A percentile compares a stretch with the other conserved stretches of the same genome.
Conservation (phyloP, 208 protist species). For the Crithidia mellificae region DNA sequence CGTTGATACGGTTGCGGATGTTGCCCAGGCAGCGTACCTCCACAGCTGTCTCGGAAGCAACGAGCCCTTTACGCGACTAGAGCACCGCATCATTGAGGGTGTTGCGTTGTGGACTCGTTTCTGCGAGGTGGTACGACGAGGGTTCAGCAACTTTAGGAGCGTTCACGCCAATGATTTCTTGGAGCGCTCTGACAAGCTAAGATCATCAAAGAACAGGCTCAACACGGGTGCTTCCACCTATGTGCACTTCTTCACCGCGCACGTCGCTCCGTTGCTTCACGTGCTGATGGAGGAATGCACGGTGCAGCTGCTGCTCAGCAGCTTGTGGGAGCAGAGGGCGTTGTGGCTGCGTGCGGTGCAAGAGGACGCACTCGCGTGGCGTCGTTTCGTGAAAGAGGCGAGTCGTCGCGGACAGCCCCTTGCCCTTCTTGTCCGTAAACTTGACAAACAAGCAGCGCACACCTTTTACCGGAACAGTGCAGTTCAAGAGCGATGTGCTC, state of each 20-base stretch:
- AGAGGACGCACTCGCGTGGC: slow-evolving; percentile 4
- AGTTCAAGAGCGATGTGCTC: no score
- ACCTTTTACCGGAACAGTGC: no score
- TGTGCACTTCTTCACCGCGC: neutral
- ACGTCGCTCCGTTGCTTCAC: neutral
- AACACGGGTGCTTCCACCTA: neutral
- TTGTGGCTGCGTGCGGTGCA: slow-evolving; percentile 2
- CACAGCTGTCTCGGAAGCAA: neutral
- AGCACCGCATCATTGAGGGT: slow-evolving; percentile 8
- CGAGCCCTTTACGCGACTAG: neutral
- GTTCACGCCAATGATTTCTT: neutral
- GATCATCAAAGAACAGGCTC: no score
- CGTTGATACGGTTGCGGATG: no score
- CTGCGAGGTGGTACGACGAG: slow-evolving; percentile 13
- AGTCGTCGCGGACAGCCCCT: neutral
- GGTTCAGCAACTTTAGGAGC: neutral
- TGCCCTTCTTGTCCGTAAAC: neutral
- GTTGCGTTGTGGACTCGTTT: slow-evolving; percentile 16
- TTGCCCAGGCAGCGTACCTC: no score
- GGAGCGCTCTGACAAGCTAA: no score
- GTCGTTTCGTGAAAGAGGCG: neutral
- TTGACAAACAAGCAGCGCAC: neutral
- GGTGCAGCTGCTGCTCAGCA: slow-evolving; percentile 7
- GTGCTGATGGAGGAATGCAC: slow-evolving; percentile 10
- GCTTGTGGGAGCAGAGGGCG: slow-evolving; percentile 3